Evolutionary conservation across 2,329 filamentous ascomycete species (phyloP), one percentile per base, ranked within the genome.

Genomic region (Aquanectria penicillioides): DNA sequence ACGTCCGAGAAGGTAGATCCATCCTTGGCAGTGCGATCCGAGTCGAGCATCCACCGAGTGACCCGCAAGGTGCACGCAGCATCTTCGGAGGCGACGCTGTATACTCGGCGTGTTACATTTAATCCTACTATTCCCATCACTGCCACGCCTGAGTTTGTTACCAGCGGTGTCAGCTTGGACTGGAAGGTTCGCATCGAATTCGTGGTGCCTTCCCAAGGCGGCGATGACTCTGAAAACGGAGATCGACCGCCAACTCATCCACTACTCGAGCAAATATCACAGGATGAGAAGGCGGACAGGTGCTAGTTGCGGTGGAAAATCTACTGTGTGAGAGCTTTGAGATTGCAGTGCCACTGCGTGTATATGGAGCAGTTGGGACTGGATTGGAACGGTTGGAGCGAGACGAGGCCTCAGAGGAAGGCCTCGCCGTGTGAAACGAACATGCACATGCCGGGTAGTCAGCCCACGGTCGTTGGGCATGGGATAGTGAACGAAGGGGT

Each of bases 101-200:
- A 91, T 73, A 88, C 93, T 2, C 85, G 90, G 7, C 85, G 93
- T 46, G 83, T 94, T 18, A 87, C 91, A 6, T 97, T 98, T 70
- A 89, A 83, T 8, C 91, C 93, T 0, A 90, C 92, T 0, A 93
- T 99, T 44, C 95, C 95, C 0, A 84, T 90, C 15, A 84, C 83
- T 12, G 93, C 92, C 0, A 97, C 94, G 1, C 95, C 95, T 0
- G 93, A 95, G 63, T 97, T 99, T 66, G 85, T 96, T 41, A 99
- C 95, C 0, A 97, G 88, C 61, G 94, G 94, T 2, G 86, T 99
- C 4, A 91, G 86, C 63, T 80, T 97, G 22, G 90, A 93, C 65
- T 99, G 95, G 95, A 91, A 90, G 73, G 81, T 99, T 28, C 83
- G 92, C 2, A 87, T 99, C 57, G 94, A 98, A 76, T 99, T 99